phyloP scores from a whole-genome alignment of 2,329 filamentous ascomycete species.

The Blastomyces parvus region DNA sequence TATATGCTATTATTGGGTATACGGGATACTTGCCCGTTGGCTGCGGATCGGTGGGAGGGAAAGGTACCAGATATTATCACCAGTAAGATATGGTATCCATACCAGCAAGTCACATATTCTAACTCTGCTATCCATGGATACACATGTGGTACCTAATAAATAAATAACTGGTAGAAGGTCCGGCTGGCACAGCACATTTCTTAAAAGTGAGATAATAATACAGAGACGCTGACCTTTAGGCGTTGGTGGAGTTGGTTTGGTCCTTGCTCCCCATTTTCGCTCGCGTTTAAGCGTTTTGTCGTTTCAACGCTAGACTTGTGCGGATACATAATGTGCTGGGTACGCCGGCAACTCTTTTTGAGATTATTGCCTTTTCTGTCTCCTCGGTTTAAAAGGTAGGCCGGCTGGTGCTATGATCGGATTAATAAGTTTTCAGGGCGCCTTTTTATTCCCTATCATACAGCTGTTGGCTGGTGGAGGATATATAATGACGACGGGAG shows the following conservation, averaged over 20 bases:
- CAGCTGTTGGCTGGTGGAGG: too few relatives aligned
- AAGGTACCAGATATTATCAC: neutral
- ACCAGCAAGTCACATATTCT: neutral
- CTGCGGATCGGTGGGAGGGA: neutral
- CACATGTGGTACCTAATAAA: too few relatives aligned
- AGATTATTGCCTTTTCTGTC: neutral
- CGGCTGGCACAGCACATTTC: neutral
- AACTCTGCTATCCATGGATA: too few relatives aligned
- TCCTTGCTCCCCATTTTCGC: neutral
- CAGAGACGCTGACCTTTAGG: neutral
- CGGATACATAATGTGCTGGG: neutral
- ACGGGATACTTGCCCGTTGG: neutral
- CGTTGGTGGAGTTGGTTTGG: too few relatives aligned
- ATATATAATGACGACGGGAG: too few relatives aligned
- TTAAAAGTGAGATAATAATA: neutral
- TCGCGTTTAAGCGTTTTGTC: neutral
- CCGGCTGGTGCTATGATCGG: too few relatives aligned
- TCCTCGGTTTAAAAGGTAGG: too few relatives aligned
- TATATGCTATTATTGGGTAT: neutral
- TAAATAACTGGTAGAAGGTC: neutral
- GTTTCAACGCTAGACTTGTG: neutral
- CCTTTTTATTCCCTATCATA: too few relatives aligned
- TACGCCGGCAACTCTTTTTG: neutral
- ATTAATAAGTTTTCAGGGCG: too few relatives aligned
- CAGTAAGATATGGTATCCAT: neutral